These are phyloP conservation scores for Guadua angustifolia DNA, from an alignment of 176 grass and related monocot genomes.

Conservation along the genomic window DNA sequence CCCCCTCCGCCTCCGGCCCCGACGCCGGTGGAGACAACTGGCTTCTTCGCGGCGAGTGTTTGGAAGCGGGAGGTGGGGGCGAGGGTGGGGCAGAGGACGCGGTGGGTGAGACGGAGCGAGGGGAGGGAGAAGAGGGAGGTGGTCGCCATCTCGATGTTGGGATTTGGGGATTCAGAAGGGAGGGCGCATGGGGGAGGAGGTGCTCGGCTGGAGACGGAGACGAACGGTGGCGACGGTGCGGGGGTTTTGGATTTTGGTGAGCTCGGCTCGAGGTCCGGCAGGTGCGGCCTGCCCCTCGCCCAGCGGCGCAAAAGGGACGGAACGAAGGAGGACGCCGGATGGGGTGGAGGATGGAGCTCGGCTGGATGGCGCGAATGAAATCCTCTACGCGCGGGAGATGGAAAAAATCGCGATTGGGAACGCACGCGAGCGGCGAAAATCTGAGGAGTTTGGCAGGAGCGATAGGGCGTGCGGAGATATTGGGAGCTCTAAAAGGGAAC, in stretches of 20 bases:
- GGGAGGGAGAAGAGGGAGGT: slow-evolving; percentile 52
- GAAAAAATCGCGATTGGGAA: too few species aligned
- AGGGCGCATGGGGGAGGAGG: background rate
- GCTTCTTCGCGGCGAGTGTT: slow-evolving; percentile 54
- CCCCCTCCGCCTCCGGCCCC: slow-evolving; percentile 9
- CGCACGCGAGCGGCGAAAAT: too few species aligned
- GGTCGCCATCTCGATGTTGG: slow-evolving; percentile 48
- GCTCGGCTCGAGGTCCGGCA: slow-evolving; percentile 18
- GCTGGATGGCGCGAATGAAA: too few species aligned
- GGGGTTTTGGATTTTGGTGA: slow-evolving; percentile 39
- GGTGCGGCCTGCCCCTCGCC: too few species aligned
- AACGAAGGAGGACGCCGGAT: too few species aligned
- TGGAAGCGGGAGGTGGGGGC: slow-evolving; percentile 34
- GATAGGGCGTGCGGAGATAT: too few species aligned
- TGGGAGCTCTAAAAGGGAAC: too few species aligned
- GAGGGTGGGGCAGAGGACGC: background rate
- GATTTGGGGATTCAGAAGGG: background rate
- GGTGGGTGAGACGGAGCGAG: slow-evolving; percentile 26
- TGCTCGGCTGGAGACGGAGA: background rate
- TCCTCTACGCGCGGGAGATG: too few species aligned
- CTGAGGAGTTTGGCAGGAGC: too few species aligned
- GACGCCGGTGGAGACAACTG: slow-evolving; percentile 17
- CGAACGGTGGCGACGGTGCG: slow-evolving; percentile 34
- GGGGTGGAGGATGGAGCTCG: too few species aligned
- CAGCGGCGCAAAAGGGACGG: too few species aligned